These are phyloP conservation scores for Miamiensis avidus DNA, from an alignment of 169 alveolate species.

Conservation along the genomic window DNA sequence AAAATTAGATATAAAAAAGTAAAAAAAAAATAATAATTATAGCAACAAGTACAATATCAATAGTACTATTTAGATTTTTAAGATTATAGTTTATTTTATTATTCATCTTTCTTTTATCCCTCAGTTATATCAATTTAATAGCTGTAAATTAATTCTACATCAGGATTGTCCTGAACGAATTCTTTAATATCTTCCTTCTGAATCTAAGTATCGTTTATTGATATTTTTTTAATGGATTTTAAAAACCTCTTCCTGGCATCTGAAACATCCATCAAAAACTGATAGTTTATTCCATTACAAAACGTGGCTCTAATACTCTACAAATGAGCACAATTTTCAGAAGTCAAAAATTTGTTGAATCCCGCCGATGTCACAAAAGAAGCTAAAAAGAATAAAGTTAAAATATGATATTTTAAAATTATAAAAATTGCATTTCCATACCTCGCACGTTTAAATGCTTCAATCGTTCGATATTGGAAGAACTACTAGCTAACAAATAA, in stretches of 20 bases:
- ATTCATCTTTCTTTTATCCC: not conserved
- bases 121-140: not conserved
- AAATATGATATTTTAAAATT: too few relatives aligned
- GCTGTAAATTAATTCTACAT: not conserved
- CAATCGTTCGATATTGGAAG: not conserved
- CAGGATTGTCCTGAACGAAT: not conserved
- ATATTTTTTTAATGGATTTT: too few relatives aligned
- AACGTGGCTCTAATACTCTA: not conserved
- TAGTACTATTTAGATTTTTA: too few relatives aligned
- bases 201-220: not conserved
- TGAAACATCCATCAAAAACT: not conserved
- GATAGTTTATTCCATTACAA: not conserved
- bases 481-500: not conserved
- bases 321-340: not conserved
- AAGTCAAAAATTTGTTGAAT: too few relatives aligned
- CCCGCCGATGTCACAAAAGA: not conserved
- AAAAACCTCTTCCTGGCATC: not conserved
- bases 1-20: too few relatives aligned
- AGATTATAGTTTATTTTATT: too few relatives aligned
- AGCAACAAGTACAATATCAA: too few relatives aligned
- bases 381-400: too few relatives aligned
- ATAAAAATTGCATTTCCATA: too few relatives aligned
- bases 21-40: too few relatives aligned
- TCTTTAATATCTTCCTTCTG: not conserved
- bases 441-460: not conserved